phyloP scores from a whole-genome alignment of 495 filamentous ascomycete species.

The Penicillium riverlandense region DNA sequence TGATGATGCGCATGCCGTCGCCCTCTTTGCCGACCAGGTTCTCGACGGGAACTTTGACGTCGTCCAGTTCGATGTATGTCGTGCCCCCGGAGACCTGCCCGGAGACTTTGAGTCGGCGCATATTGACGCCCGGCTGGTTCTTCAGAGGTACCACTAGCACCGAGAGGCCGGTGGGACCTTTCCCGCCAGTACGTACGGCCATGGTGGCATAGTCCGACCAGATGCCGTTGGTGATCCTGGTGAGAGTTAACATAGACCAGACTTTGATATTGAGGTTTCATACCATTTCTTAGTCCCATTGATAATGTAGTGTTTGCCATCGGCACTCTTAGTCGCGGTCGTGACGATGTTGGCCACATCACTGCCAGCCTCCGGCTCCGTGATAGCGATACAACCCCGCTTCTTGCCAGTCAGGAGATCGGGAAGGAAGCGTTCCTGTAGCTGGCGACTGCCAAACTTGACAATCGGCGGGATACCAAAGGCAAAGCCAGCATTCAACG shows the following conservation, averaged over 20 bases:
- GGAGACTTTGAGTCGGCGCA: constrained; percentile 55
- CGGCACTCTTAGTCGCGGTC: constrained; percentile 53
- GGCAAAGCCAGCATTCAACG: constrained; percentile 60
- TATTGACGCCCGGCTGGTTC: constrained; percentile 51
- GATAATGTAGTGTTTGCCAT: constrained; percentile 62
- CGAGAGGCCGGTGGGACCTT: constrained; percentile 53
- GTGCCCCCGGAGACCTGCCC: constrained; percentile 60
- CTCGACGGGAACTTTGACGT: constrained; percentile 58
- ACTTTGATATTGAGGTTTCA: background rate
- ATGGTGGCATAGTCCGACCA: constrained; percentile 67
- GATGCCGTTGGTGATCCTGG: constrained; percentile 68
- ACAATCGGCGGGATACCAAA: constrained; percentile 65
- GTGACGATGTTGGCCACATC: constrained; percentile 68
- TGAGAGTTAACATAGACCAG: background rate
- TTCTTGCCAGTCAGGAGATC: constrained; percentile 60
- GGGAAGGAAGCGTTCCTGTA: constrained; percentile 59
- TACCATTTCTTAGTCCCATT: constrained; percentile 78
- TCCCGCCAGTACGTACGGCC: constrained; percentile 70
- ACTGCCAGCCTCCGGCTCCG: constrained; percentile 64
- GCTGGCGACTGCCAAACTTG: constrained; percentile 53
- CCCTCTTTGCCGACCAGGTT: constrained; percentile 69
- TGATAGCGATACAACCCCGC: constrained; percentile 69
- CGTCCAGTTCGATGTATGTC: constrained; percentile 70
- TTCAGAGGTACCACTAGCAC: constrained; percentile 63
- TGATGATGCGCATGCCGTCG: constrained; percentile 65